Evolutionary conservation across 345 rosid genomes (phyloP).

Genomic region (Aquilaria yunnanensis): DNA sequence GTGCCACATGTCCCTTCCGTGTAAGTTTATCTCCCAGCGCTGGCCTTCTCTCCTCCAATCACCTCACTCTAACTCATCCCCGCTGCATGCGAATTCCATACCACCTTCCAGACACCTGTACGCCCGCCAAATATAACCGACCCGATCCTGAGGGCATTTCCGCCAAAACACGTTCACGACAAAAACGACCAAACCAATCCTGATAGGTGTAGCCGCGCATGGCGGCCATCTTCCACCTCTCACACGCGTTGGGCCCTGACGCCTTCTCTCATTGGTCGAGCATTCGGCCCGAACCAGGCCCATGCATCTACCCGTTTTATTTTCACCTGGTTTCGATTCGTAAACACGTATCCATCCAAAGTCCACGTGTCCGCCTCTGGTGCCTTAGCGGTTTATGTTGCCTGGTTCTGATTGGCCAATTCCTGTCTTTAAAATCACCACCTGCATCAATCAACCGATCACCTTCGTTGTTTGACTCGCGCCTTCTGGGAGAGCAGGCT

Average conservation of each 20-base stretch:
- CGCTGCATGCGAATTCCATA: slow-evolving; percentile 40
- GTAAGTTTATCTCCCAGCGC: too few relatives aligned
- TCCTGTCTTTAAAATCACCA: slow-evolving; percentile 9
- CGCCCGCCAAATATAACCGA: slow-evolving; percentile 25
- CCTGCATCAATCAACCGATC: slow-evolving; percentile 6
- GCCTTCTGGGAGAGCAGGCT: too few relatives aligned
- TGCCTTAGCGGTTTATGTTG: slow-evolving; percentile 34
- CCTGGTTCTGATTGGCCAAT: slow-evolving; percentile 36
- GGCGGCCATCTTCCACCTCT: slow-evolving; percentile 26
- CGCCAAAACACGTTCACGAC: not conserved
- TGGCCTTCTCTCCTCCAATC: slow-evolving; percentile 18
- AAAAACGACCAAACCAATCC: slow-evolving; percentile 22
- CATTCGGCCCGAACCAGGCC: slow-evolving; percentile 9
- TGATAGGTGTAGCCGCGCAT: slow-evolving; percentile 89
- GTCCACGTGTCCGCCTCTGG: slow-evolving; percentile 51
- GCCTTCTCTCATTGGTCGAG: slow-evolving; percentile 31
- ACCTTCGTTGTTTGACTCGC: not conserved
- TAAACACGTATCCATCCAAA: slow-evolving; percentile 73
- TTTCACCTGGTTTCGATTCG: slow-evolving; percentile 2
- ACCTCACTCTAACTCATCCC: slow-evolving; percentile 19
- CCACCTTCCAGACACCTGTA: slow-evolving; percentile 16
- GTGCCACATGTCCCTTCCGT: too few relatives aligned
- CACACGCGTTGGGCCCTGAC: slow-evolving; percentile 53
- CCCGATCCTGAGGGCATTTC: not conserved
- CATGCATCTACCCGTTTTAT: too few relatives aligned